phyloP scores from a whole-genome alignment of 1,284 basidiomycete genomes.

The Ganoderma sinense region DNA sequence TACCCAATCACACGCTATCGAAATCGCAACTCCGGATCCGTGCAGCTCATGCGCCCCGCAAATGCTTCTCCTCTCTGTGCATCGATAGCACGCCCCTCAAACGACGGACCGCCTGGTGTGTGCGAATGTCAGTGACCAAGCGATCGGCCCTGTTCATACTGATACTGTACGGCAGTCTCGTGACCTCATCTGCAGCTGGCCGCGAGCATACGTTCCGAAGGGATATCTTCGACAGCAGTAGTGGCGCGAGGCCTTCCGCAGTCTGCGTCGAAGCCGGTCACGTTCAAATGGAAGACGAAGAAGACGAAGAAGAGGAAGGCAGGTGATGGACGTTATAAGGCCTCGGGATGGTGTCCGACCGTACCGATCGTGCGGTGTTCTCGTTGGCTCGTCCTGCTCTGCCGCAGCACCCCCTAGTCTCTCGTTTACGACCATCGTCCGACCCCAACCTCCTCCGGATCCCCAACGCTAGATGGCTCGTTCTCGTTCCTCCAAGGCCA shows the following conservation, averaged over 20 bases:
- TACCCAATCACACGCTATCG: no score
- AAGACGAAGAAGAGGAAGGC: background rate
- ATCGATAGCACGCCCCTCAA: no score
- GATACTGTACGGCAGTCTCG: background rate
- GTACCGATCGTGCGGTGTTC: background rate
- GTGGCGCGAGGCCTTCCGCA: no score
- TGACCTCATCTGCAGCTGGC: background rate
- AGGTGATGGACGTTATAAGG: background rate
- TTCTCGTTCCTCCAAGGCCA: conserved; percentile 35
- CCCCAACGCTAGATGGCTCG: no score
- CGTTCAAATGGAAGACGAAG: background rate
- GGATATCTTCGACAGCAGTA: background rate
- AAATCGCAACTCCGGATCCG: no score
- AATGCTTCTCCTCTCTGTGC: no score
- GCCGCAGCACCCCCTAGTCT: background rate
- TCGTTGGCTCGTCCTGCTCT: background rate
- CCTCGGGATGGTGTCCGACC: background rate
- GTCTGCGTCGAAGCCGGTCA: background rate
- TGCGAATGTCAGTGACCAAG: background rate
- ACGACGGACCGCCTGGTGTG: no score
- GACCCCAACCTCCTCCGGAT: no score
- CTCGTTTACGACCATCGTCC: no score
- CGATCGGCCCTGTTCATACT: background rate
- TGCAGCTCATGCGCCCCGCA: no score
- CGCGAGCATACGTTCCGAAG: background rate